Evolutionary conservation across 2,329 filamentous ascomycete species (phyloP).

Genomic region (Parastagonospora avenae): DNA sequence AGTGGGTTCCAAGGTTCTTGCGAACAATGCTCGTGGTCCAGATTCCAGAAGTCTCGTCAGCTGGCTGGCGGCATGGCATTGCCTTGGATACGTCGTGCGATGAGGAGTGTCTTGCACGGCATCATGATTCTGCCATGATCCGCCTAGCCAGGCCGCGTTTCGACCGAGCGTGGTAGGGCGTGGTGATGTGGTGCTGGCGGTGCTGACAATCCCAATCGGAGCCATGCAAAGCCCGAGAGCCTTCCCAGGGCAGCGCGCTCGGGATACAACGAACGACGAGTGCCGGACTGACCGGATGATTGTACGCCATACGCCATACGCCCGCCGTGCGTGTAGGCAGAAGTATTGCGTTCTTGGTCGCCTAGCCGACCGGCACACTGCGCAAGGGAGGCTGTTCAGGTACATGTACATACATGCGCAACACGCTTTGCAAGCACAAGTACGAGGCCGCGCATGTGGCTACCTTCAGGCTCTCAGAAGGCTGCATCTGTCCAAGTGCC

Average conservation of each 20-base stretch:
- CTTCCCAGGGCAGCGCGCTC: background rate
- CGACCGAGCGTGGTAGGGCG: conserved; percentile 21
- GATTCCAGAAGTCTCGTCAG: conserved; percentile 5
- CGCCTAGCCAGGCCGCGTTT: conserved; percentile 24
- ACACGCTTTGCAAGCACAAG: conserved; percentile 1
- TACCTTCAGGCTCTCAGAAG: background rate
- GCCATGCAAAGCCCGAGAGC: conserved; percentile 8
- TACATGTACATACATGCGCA: conserved; percentile 4
- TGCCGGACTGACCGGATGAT: conserved; percentile 7
- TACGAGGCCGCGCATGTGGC: conserved; percentile 6
- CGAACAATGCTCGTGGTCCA: conserved; percentile 10
- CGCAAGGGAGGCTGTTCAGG: conserved; percentile 1
- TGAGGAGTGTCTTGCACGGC: conserved; percentile 1
- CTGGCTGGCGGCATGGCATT: background rate
- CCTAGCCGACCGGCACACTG: conserved; percentile 3
- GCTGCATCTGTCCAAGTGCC: background rate
- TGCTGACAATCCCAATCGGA: conserved; percentile 9
- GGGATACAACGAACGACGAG: conserved; percentile 5
- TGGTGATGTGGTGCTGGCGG: conserved; percentile 5
- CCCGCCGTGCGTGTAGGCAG: conserved; percentile 10
- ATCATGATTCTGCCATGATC: conserved; percentile 15
- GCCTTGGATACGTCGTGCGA: too few relatives aligned
- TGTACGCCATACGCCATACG: conserved; percentile 1
- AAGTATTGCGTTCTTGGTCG: conserved; percentile 4
- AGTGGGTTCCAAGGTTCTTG: too few relatives aligned